Percentiles rank a stretch among this genome's conserved stretches.
Conservation (phyloP, 257 asterid species). For the Gentiana straminea region DNA sequence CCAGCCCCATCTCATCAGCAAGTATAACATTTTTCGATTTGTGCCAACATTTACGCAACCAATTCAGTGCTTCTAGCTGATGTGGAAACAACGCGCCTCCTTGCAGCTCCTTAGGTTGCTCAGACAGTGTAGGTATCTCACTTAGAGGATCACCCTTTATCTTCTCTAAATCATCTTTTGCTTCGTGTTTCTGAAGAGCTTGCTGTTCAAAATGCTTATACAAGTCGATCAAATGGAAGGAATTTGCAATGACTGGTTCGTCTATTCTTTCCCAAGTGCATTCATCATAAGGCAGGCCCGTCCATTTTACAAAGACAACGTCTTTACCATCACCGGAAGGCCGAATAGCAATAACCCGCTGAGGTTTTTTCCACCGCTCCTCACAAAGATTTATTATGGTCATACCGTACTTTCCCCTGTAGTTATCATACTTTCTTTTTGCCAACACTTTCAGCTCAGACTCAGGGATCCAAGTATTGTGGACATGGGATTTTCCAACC, state of each 20-base stretch:
- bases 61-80: conserved; percentile 95
- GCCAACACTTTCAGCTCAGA: conserved; percentile 71
- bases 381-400: conserved; percentile 62
- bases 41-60: conserved; percentile 96
- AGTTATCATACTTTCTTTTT: conserved; percentile 82
- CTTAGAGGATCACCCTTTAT: conserved; percentile 27
- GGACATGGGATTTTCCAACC: conserved; percentile 91
- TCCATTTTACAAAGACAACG: conserved; percentile 83
- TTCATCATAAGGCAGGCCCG: conserved; percentile 81
- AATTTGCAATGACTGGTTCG: conserved; percentile 57
- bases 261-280: conserved; percentile 95
- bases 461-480: conserved; percentile 82
- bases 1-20: conserved; percentile 99
- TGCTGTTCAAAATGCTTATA: conserved; percentile 66
- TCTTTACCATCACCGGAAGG: conserved; percentile 49
- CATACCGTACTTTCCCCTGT: conserved; percentile 79
- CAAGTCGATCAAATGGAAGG: conserved; percentile 51
- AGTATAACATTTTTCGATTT: conserved; percentile 89
- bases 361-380: conserved; percentile 91
- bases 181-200: conserved; percentile 41
- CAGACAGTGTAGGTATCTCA: conserved; percentile 61
- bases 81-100: conserved; percentile 93
- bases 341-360: conserved; percentile 68
- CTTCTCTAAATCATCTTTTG: conserved; percentile 27
- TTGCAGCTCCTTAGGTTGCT: conserved; percentile 81